Conservation (phyloP, 176 grass and related monocot genomes). For the Themeda triandra region DNA sequence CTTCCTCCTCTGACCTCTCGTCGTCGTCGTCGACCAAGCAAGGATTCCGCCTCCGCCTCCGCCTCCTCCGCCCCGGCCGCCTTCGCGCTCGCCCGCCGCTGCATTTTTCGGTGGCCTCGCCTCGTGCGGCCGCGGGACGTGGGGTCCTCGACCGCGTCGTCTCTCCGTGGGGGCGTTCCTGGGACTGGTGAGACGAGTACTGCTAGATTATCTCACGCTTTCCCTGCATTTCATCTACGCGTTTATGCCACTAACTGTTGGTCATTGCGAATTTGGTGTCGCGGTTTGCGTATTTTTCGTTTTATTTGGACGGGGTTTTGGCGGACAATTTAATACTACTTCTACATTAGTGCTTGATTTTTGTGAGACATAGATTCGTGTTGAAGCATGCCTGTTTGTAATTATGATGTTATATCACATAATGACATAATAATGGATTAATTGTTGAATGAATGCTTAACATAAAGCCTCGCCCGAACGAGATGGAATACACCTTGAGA, state of each 20-base stretch:
- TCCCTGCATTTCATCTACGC: neutral
- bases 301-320: neutral
- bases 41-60: neutral
- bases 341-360: neutral
- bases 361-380: neutral
- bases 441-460: neutral
- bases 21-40: neutral
- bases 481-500: neutral
- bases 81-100: neutral
- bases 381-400: neutral
- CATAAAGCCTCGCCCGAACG: neutral
- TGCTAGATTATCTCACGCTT: neutral
- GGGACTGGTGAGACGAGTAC: neutral
- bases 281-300: neutral
- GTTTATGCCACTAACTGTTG: neutral
- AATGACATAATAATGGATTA: neutral
- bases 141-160: neutral
- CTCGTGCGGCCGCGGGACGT: neutral
- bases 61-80: neutral
- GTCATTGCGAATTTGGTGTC: neutral
- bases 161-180: neutral
- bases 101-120: neutral
- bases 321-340: neutral
- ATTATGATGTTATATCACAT: neutral
- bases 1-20: conserved; percentile 16